Percentiles rank a stretch among this genome's conserved stretches.
These are phyloP conservation scores for Pythium scleroteichum DNA, from an alignment of 352 stramenopile genomes.

Conservation along the genomic window DNA sequence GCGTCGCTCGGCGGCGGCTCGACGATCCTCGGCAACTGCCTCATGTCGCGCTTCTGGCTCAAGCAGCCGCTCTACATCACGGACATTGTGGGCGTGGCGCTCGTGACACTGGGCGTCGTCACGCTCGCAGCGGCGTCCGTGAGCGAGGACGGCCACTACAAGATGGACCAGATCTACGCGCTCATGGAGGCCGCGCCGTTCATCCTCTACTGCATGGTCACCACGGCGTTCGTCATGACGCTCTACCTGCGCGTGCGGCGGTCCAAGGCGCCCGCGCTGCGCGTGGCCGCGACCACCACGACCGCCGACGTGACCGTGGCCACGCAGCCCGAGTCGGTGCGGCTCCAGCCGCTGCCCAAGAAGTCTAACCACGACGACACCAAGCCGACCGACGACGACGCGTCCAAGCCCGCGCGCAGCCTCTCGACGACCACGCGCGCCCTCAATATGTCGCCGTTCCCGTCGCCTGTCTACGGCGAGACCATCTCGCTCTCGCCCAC, in stretches of 20 bases:
- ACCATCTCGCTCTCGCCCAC: constrained; percentile 28
- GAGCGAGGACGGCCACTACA: constrained; percentile 72
- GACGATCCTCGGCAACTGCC: constrained; percentile 82
- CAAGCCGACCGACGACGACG: background rate
- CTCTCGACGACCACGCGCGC: no score
- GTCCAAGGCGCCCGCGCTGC: constrained; percentile 76
- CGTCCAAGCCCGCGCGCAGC: constrained; percentile 3
- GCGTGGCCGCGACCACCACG: constrained; percentile 41
- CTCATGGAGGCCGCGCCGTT: constrained; percentile 79
- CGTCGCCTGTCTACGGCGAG: constrained; percentile 20
- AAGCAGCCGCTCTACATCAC: constrained; percentile 87
- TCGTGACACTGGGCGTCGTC: constrained; percentile 80
- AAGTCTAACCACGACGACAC: constrained; percentile 30
- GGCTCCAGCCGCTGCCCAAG: constrained; percentile 19
- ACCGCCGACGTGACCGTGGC: background rate
- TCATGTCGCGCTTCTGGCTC: constrained; percentile 87
- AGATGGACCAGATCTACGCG: constrained; percentile 86
- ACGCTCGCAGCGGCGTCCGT: constrained; percentile 73
- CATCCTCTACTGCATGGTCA: constrained; percentile 82
- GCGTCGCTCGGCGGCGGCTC: constrained; percentile 79
- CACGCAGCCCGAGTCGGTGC: constrained; percentile 20
- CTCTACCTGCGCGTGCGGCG: constrained; percentile 79
- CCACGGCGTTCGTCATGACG: constrained; percentile 81
- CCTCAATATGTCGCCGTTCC: constrained; percentile 73
- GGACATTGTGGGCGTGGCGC: constrained; percentile 72